phyloP scores from a whole-genome alignment of 805 yeast species.

The Metschnikowia borealis region DNA sequence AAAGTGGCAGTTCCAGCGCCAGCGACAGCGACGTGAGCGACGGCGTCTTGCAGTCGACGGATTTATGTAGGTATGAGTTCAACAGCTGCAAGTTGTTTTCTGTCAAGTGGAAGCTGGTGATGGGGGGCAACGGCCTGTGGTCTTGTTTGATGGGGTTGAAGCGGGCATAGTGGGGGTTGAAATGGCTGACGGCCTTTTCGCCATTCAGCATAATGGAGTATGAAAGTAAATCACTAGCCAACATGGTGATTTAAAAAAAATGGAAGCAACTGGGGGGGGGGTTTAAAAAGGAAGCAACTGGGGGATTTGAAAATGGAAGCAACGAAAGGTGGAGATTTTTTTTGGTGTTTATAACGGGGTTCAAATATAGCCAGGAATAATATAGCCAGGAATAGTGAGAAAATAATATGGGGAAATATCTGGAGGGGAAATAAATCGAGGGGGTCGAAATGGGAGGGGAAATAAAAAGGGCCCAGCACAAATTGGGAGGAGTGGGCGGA shows the following conservation, averaged over 20 bases:
- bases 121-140: conserved; percentile 15
- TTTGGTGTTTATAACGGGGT: too few species aligned
- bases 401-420: too few species aligned
- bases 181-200: conserved; percentile 17
- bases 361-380: too few species aligned
- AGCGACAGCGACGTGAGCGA: conserved; percentile 19
- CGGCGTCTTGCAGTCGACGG: conserved; percentile 12
- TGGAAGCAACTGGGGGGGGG: too few species aligned
- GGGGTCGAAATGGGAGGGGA: too few species aligned
- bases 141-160: conserved; percentile 5
- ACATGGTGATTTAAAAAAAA: not conserved
- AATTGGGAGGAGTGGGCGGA: too few species aligned
- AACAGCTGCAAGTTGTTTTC: conserved; percentile 20
- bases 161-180: conserved; percentile 17
- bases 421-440: too few species aligned
- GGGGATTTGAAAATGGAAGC: too few species aligned
- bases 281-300: too few species aligned
- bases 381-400: too few species aligned
- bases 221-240: conserved; percentile 30
- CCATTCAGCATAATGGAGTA: conserved; percentile 38
- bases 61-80: conserved; percentile 10
- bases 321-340: too few species aligned
- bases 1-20: conserved; percentile 19
- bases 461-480: too few species aligned
- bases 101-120: conserved; percentile 16